These are phyloP conservation scores for Alisma plantagoaquatica DNA, from an alignment of 106 monocot species.

Conservation along the genomic window DNA sequence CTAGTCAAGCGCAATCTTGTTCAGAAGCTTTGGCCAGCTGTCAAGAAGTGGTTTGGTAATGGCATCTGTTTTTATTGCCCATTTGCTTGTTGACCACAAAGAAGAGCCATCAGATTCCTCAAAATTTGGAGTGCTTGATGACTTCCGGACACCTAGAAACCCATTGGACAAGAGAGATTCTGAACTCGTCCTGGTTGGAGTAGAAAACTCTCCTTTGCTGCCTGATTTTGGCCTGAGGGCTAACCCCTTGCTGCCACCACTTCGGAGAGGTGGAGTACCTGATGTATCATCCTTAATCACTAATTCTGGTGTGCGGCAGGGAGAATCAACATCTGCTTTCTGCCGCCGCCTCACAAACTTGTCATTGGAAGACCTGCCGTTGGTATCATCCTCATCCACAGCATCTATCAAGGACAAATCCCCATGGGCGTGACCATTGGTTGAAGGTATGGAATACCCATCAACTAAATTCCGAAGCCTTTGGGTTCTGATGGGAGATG, in stretches of 20 bases:
- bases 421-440: no score
- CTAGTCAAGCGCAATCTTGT: slow-evolving; percentile 71
- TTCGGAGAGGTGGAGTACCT: no score
- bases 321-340: slow-evolving; percentile 27
- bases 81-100: slow-evolving; percentile 33
- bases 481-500: slow-evolving; percentile 23
- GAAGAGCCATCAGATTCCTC: slow-evolving; percentile 44
- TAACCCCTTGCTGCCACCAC: slow-evolving; percentile 44
- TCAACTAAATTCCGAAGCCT: no score
- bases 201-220: slow-evolving; percentile 37
- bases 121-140: slow-evolving; percentile 60
- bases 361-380: slow-evolving; percentile 16
- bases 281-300: no score
- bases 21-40: slow-evolving; percentile 43
- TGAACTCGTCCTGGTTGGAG: no score
- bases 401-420: no score
- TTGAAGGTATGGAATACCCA: no score
- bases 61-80: slow-evolving; percentile 35
- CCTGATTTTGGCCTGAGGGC: slow-evolving; percentile 48
- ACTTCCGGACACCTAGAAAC: slow-evolving; percentile 42
- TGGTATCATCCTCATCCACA: slow-evolving; percentile 19
- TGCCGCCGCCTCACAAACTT: slow-evolving; percentile 62
- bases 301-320: no score
- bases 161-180: slow-evolving; percentile 33
- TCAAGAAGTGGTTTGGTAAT: slow-evolving; percentile 47